phyloP scores from a whole-genome alignment of 2,329 filamentous ascomycete genomes.

The Xylariales sp. region DNA sequence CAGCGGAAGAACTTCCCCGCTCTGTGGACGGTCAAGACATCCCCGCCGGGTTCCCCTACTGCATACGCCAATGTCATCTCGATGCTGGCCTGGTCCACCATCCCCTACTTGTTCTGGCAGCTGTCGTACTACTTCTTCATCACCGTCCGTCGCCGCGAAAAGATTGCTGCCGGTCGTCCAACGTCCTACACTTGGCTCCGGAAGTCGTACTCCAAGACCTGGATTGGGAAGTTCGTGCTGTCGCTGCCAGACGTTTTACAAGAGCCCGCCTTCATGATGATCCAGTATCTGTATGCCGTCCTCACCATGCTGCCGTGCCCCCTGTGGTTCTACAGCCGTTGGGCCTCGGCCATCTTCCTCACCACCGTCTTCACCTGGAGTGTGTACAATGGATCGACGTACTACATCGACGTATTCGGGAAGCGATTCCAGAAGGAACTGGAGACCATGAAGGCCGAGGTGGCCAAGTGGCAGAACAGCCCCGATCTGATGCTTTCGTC shows the following conservation, averaged over 20 bases:
- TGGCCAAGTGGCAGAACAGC: slow-evolving; percentile 76
- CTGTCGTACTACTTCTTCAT: slow-evolving; percentile 91
- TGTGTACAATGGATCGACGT: slow-evolving; percentile 94
- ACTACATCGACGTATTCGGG: slow-evolving; percentile 97
- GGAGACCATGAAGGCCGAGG: slow-evolving; percentile 81
- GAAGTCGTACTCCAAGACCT: slow-evolving; percentile 81
- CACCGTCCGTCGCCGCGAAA: slow-evolving; percentile 86
- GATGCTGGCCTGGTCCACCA: slow-evolving; percentile 92
- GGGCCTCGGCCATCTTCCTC: slow-evolving; percentile 73
- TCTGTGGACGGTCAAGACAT: slow-evolving; percentile 72
- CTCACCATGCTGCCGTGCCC: slow-evolving; percentile 93
- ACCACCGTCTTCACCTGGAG: slow-evolving; percentile 86
- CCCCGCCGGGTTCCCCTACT: slow-evolving; percentile 64
- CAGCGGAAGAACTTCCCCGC: slow-evolving; percentile 76
- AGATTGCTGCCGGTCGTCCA: slow-evolving; percentile 91
- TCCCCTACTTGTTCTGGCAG: slow-evolving; percentile 93
- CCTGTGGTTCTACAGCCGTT: slow-evolving; percentile 87
- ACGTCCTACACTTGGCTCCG: slow-evolving; percentile 98
- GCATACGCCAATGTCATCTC: slow-evolving; percentile 72
- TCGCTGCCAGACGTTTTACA: slow-evolving; percentile 71
- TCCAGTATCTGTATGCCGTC: slow-evolving; percentile 88
- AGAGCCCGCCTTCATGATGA: slow-evolving; percentile 89
- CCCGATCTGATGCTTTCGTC: slow-evolving; percentile 42
- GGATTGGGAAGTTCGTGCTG: slow-evolving; percentile 82
- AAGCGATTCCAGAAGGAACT: slow-evolving; percentile 95